Evolutionary conservation across 2,329 filamentous ascomycete genomes (phyloP), one percentile per base, ranked within the genome.

Genomic region (Colletotrichum sp.): DNA sequence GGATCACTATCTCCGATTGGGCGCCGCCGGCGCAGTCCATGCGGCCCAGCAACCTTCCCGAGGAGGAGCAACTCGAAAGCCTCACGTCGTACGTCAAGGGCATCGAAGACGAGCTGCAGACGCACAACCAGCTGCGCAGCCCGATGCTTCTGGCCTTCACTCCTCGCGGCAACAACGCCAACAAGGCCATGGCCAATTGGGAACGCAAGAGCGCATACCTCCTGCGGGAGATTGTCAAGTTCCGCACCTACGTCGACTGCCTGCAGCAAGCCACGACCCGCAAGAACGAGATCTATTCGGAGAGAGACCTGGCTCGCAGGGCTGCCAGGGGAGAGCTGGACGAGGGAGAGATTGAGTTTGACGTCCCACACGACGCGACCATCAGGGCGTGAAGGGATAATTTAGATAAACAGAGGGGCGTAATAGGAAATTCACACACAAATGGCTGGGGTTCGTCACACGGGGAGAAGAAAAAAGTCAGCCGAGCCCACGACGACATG

Each of bases 121-220:
- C 90, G 76, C 97, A 99, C 85, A 98, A 98, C 81, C 94, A 96
- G 82, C 88, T 98, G 78, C 93, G 97, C 78, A 92, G 92, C 73
- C 93, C 95, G 4, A 97, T 98, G 94, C 90, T 96, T 71, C 89
- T 98, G 70, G 96, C 97, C 10, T 98, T 97, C 82, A 96, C 95
- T 16, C 94, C 95, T 4, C 92, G 96, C 34, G 94, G 96, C 76
- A 90, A 92, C 48, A 98, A 98, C 81, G 91, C 93, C 18, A 88
- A 87, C 77, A 96, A 94, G 84, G 95, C 96, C 18, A 96, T 98
- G 94, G 90, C 93, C 24, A 99, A 99, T 84, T 99, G 97, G 96
- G 96, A 99, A 87, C 93, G 94, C 81, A 98, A 98, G 87, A 97
- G 95, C 71, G 93, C 95, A 34, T 98, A 98, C 82, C 87, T 99